Conservation (phyloP, 768 basidiomycete species). For the Termitomyces sp. region DNA sequence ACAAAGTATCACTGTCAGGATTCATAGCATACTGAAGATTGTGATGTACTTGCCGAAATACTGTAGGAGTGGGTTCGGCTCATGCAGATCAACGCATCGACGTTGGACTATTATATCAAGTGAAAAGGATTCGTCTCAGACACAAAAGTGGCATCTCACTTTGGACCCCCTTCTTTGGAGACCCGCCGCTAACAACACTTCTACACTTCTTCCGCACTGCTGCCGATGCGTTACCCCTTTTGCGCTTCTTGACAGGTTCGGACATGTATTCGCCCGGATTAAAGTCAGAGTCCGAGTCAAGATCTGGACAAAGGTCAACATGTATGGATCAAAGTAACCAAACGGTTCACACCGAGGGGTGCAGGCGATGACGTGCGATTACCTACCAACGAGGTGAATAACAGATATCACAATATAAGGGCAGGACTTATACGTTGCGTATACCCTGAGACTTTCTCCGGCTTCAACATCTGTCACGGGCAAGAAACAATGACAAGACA, state of each 20-base stretch:
- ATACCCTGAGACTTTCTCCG: conserved; percentile 26
- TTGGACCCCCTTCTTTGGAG: background rate
- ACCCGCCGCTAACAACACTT: background rate
- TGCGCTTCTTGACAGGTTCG: conserved; percentile 22
- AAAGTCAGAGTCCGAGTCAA: conserved; percentile 48
- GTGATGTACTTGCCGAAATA: conserved; percentile 38
- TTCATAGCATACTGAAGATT: background rate
- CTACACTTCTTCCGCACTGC: conserved; percentile 14
- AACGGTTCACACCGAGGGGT: conserved; percentile 26
- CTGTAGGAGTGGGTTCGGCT: conserved; percentile 38
- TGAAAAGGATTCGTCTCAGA: background rate
- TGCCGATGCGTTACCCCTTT: conserved; percentile 12
- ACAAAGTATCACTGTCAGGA: background rate
- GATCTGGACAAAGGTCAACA: conserved; percentile 21
- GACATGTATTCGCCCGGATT: conserved; percentile 32
- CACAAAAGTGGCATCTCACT: background rate
- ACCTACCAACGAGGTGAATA: conserved; percentile 17
- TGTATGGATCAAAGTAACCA: background rate
- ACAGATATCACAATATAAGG: background rate
- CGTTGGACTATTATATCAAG: background rate
- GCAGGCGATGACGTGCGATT: conserved; percentile 26
- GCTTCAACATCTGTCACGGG: conserved; percentile 18
- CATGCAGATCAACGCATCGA: conserved; percentile 6
- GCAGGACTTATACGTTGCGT: conserved; percentile 19
- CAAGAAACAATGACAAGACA: conserved; percentile 4